phyloP scores from a whole-genome alignment of 2,329 filamentous ascomycete genomes.

The Huntiella bhutanensis region DNA sequence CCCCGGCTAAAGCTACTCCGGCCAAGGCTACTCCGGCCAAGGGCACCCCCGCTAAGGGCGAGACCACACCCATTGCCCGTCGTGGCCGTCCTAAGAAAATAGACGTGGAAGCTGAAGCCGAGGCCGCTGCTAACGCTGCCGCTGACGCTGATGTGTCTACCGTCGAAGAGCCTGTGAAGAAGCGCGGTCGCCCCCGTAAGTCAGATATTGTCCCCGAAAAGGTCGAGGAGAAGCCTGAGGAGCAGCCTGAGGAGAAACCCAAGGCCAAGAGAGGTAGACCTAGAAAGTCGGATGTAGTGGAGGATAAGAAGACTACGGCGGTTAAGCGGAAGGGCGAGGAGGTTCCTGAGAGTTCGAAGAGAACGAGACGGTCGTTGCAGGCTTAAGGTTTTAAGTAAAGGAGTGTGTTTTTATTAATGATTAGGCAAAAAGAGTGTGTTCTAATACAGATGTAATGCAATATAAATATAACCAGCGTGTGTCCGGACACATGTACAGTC shows the following conservation, averaged over 20 bases:
- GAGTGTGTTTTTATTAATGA: neutral
- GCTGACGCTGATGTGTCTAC: neutral
- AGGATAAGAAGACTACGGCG: neutral
- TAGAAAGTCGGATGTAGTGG: constrained; percentile 1
- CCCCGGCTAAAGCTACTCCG: neutral
- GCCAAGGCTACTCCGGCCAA: constrained; percentile 2
- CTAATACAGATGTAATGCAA: too few species aligned
- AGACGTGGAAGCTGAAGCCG: neutral
- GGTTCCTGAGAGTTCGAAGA: constrained; percentile 1
- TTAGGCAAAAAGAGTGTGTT: neutral
- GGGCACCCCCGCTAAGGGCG: neutral
- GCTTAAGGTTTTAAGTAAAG: neutral
- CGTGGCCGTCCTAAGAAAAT: neutral
- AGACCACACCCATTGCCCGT: neutral
- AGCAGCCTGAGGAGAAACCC: neutral
- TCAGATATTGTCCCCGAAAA: neutral
- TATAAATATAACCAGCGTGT: too few species aligned
- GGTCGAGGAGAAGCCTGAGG: neutral
- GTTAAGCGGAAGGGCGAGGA: constrained; percentile 4
- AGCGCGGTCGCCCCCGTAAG: constrained; percentile 9
- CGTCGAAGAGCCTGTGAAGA: constrained; percentile 1
- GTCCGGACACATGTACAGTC: too few species aligned
- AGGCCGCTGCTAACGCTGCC: neutral
- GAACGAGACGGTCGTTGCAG: constrained; percentile 4
- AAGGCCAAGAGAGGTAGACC: constrained; percentile 3